Base-by-base conservation (phyloP, 176 grass and related monocot species). In the Ampelocalamus luodianensis region DNA sequence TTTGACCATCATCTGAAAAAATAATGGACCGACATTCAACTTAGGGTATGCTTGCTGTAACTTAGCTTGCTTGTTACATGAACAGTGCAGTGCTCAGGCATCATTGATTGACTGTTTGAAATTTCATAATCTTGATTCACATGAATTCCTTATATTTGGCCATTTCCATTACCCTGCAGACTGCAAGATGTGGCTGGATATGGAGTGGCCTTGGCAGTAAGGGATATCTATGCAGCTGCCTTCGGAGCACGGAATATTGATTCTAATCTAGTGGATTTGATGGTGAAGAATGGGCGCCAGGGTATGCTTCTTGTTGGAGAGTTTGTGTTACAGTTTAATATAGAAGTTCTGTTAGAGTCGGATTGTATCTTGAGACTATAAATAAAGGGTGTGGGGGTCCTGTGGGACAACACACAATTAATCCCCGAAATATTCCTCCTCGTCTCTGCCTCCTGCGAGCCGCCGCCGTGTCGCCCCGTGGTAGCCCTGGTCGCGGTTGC, bases 171-270 rank as follows among this genome's bases (percentile, higher is more conserved):
- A 15, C 24, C 43, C 44, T 88, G 5, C 68, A 97, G 95, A 88
- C 89, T 95, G 5, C 89, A 91, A 90, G 95, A 97, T 90, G 68
- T 93, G 39, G 91, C 93, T 88, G 95, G 95, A 82, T 97, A 97
- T 93, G 92, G 95, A 79, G 95, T 97, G 67, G 90, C 89, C 50
- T 69, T 95, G 84, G 92, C 95, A 68, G 95, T 97, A 48, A 94
- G 80, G 83, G 79, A 58, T 74, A 93, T 97, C 26, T 97, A 85
- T 74, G 54, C 59, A 45, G 13, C 72, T 77, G 92, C 95, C 44
- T 97, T 95, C 60, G 87, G 55, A 56, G 83, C 88, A 51, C 91
- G 91, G 0, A 86, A 79, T 86, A 87, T 93, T 0, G 1, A 71
- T 10, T 90, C 92, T 22, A 26, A 81, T 42, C 64, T 97, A 44